phyloP scores from a whole-genome alignment of 1,284 basidiomycete genomes.

The Taiwanofungus camphoratus region DNA sequence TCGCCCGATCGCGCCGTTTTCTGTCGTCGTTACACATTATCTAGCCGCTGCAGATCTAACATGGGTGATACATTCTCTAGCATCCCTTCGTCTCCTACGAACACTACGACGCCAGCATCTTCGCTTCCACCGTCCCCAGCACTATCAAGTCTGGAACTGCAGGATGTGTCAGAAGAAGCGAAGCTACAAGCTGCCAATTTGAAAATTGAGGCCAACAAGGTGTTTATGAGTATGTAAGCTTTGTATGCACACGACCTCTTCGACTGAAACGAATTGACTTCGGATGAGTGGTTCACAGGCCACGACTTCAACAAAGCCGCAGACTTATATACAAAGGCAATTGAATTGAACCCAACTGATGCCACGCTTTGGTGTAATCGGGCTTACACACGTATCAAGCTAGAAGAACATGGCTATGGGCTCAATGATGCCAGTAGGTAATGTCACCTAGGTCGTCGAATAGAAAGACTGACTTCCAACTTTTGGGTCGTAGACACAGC shows the following conservation, averaged over 20 bases:
- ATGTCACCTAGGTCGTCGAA: not conserved
- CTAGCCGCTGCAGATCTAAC: not conserved
- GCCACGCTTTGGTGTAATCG: slow-evolving; percentile 78
- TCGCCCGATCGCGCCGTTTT: too few relatives aligned
- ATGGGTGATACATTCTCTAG: slow-evolving; percentile 45
- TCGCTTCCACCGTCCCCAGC: slow-evolving; percentile 55
- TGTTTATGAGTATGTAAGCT: slow-evolving; percentile 60
- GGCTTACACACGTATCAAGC: slow-evolving; percentile 70
- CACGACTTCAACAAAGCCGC: slow-evolving; percentile 63
- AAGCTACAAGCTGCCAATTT: slow-evolving; percentile 60
- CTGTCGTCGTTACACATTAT: too few relatives aligned
- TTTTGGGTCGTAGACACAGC: slow-evolving; percentile 60
- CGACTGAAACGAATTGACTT: not conserved
- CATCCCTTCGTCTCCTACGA: slow-evolving; percentile 33
- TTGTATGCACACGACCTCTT: not conserved
- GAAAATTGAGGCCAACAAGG: slow-evolving; percentile 83
- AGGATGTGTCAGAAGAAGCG: slow-evolving; percentile 65
- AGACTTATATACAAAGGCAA: slow-evolving; percentile 70
- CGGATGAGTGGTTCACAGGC: slow-evolving; percentile 27
- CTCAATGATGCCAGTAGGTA: slow-evolving; percentile 64
- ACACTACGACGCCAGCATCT: slow-evolving; percentile 31
- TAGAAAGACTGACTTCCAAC: not conserved
- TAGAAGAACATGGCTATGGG: slow-evolving; percentile 82
- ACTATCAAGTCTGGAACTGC: slow-evolving; percentile 41
- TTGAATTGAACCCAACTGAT: slow-evolving; percentile 74